These are phyloP conservation scores for Fusarium aywerte DNA, from an alignment of 2,329 filamentous ascomycete species.

Conservation along the genomic window DNA sequence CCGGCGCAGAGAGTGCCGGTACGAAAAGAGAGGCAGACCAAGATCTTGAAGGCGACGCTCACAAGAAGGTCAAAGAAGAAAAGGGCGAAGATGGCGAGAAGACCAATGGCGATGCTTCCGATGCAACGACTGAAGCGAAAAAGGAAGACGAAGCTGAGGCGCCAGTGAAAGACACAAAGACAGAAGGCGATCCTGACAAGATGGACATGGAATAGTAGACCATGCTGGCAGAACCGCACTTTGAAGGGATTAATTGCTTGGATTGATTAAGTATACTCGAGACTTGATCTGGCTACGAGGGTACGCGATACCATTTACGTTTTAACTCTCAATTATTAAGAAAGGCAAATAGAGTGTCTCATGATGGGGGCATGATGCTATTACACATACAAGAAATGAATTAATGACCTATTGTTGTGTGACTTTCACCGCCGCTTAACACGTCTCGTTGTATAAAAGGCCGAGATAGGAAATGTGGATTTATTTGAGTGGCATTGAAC, in stretches of 20 bases:
- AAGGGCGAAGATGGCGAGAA: conserved; percentile 54
- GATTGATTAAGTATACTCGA: neutral
- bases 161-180: conserved; percentile 37
- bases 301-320: conserved; percentile 7
- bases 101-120: conserved; percentile 21
- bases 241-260: neutral
- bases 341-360: conserved; percentile 12
- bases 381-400: conserved; percentile 1
- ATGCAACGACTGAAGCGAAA: conserved; percentile 4
- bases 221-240: neutral
- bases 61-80: conserved; percentile 64
- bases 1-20: conserved; percentile 50
- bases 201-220: conserved; percentile 44
- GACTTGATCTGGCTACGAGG: neutral
- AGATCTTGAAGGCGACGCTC: conserved; percentile 53
- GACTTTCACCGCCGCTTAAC: conserved; percentile 4
- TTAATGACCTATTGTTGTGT: neutral
- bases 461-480: neutral
- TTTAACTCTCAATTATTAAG: neutral
- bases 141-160: conserved; percentile 17
- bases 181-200: conserved; percentile 35
- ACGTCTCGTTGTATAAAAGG: neutral
- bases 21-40: conserved; percentile 68
- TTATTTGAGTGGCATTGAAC: neutral
- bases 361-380: conserved; percentile 3